Conservation (phyloP, 140 eudicot genomes). For the Flaveria floridana region DNA sequence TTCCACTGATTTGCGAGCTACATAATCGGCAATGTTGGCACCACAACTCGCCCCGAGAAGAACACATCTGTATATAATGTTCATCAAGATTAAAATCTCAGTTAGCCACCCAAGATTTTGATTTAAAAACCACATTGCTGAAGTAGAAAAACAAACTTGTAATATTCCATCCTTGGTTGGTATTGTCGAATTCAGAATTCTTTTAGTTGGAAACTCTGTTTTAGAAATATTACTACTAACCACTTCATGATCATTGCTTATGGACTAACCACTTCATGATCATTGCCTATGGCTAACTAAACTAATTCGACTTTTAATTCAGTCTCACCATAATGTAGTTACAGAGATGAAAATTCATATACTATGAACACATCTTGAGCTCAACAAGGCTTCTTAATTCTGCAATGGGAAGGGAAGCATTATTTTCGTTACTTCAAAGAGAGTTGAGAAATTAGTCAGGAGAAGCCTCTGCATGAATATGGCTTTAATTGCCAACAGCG, state of each 20-base stretch:
- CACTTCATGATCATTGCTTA: background rate
- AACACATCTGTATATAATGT: constrained; percentile 62
- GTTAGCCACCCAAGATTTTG: constrained; percentile 4
- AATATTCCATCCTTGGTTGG: background rate
- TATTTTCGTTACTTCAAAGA: no score
- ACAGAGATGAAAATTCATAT: background rate
- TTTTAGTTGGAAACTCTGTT: background rate
- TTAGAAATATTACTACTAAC: no score
- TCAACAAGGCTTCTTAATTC: no score
- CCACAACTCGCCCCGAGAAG: constrained; percentile 94
- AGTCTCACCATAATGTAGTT: no score
- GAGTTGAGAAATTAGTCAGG: no score
- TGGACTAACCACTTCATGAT: background rate
- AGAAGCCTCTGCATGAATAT: no score
- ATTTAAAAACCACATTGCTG: background rate
- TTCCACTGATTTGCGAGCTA: constrained; percentile 75
- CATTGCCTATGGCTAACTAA: background rate
- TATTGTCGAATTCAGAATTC: background rate
- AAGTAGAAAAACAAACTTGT: constrained; percentile 3
- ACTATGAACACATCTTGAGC: no score
- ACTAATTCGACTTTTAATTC: background rate
- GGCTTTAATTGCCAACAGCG: no score
- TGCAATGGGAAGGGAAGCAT: no score
- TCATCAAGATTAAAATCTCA: background rate
- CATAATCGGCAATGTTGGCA: constrained; percentile 87